phyloP scores from a whole-genome alignment of 2,329 filamentous ascomycete genomes.

The Bipolaris gigantea region DNA sequence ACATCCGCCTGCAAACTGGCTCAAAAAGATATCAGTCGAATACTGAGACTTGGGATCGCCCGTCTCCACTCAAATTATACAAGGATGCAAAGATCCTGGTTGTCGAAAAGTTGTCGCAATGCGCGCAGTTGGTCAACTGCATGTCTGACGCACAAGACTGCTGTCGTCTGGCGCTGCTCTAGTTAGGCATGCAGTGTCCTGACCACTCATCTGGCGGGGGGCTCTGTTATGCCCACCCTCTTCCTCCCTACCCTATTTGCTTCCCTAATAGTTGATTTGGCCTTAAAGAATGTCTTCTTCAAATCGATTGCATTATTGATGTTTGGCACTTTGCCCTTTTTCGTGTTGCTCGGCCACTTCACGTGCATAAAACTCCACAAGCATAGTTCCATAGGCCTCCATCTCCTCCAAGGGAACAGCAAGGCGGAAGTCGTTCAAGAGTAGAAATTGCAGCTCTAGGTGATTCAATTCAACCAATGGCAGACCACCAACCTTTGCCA shows the following conservation, averaged over 20 bases:
- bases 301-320: conserved; percentile 8
- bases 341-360: conserved; percentile 73
- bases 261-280: background rate
- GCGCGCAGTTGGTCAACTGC: conserved; percentile 1
- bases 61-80: conserved; percentile 3
- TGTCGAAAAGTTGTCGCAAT: conserved; percentile 5
- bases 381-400: conserved; percentile 96
- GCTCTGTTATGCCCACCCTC: background rate
- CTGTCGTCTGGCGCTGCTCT: conserved; percentile 3
- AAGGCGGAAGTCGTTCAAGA: conserved; percentile 94
- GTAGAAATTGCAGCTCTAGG: conserved; percentile 90
- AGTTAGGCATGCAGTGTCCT: background rate
- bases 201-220: conserved; percentile 1
- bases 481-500: conserved; percentile 82
- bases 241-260: background rate
- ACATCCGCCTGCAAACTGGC: conserved; percentile 6
- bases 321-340: conserved; percentile 25
- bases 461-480: conserved; percentile 93
- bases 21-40: conserved; percentile 12
- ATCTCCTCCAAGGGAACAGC: conserved; percentile 92
- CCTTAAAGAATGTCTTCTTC: background rate
- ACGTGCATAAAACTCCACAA: conserved; percentile 95
- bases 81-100: conserved; percentile 8
- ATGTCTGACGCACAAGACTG: conserved; percentile 5
- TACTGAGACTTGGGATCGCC: background rate